A percentile compares a stretch with the other conserved stretches of the same genome.
Conservation (phyloP, 2,329 filamentous ascomycete genomes). For the Diaporthe nobilis region DNA sequence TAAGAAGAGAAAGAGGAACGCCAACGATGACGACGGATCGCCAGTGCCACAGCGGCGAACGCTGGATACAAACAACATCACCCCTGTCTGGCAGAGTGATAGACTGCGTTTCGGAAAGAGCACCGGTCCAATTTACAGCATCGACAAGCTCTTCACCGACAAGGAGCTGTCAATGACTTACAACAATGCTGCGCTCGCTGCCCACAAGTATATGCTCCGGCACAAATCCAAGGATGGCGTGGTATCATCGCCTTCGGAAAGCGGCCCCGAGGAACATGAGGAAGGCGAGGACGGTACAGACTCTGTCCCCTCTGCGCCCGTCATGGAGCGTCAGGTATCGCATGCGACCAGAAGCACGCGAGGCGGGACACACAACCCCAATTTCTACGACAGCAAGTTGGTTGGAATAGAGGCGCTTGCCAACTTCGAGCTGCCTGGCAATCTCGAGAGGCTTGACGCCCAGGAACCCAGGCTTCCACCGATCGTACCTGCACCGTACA, state of each 20-base stretch:
- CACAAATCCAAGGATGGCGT: constrained; percentile 68
- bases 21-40: constrained; percentile 73
- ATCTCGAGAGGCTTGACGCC: constrained; percentile 69
- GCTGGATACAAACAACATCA: constrained; percentile 70
- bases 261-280: constrained; percentile 65
- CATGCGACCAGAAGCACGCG: constrained; percentile 76
- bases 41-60: constrained; percentile 70
- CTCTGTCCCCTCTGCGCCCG: constrained; percentile 62
- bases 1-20: constrained; percentile 75
- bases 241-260: constrained; percentile 65
- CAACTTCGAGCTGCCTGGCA: constrained; percentile 71
- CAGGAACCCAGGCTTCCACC: constrained; percentile 73
- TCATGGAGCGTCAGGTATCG: constrained; percentile 75
- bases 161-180: constrained; percentile 78
- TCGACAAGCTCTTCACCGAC: constrained; percentile 80
- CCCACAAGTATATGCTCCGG: constrained; percentile 73
- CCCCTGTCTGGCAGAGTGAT: constrained; percentile 74
- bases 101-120: constrained; percentile 69
- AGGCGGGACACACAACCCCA: constrained; percentile 64
- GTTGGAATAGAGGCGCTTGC: constrained; percentile 72
- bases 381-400: constrained; percentile 70
- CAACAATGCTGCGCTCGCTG: constrained; percentile 72
- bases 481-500: constrained; percentile 69
- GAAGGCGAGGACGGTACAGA: constrained; percentile 63
- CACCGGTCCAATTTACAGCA: constrained; percentile 73